phyloP scores from a whole-genome alignment of 2,329 filamentous ascomycete genomes.

The Botrytis fragariae region DNA sequence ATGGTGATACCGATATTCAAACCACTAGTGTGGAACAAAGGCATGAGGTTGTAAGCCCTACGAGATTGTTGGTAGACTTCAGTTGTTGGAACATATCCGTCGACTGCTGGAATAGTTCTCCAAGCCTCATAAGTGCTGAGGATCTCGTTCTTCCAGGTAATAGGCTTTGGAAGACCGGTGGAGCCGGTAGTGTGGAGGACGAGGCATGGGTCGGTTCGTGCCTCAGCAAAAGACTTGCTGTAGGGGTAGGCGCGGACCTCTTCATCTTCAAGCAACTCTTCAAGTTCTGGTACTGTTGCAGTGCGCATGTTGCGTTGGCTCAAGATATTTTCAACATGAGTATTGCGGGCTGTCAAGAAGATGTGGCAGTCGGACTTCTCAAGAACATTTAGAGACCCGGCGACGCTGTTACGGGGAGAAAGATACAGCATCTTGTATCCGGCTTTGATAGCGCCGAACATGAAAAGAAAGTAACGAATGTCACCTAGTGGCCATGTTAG shows the following conservation, averaged over 20 bases:
- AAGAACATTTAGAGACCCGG: slow-evolving; percentile 39
- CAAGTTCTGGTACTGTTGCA: slow-evolving; percentile 32
- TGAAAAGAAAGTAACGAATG: slow-evolving; percentile 26
- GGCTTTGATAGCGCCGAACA: slow-evolving; percentile 39
- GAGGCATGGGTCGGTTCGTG: slow-evolving; percentile 41
- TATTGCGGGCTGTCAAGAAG: slow-evolving; percentile 20
- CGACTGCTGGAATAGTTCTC: slow-evolving; percentile 25
- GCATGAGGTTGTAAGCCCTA: slow-evolving; percentile 29
- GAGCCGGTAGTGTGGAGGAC: slow-evolving; percentile 46
- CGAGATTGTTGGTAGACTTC: slow-evolving; percentile 48
- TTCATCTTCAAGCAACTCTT: slow-evolving; percentile 35
- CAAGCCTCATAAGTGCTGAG: slow-evolving; percentile 32
- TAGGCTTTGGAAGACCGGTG: slow-evolving; percentile 45
- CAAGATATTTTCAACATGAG: slow-evolving; percentile 24
- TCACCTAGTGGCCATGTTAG: slow-evolving; percentile 25
- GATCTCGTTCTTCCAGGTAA: slow-evolving; percentile 31
- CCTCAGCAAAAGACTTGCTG: slow-evolving; percentile 39
- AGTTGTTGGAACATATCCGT: slow-evolving; percentile 69
- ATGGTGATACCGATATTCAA: slow-evolving; percentile 29
- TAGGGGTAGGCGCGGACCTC: slow-evolving; percentile 33
- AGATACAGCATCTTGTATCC: slow-evolving; percentile 41
- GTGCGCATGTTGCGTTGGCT: slow-evolving; percentile 20
- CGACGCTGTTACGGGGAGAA: slow-evolving; percentile 41
- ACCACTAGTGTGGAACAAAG: slow-evolving; percentile 30
- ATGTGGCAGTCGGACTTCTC: slow-evolving; percentile 37